A percentile compares a stretch with the other conserved stretches of the same genome.
Conservation (phyloP, 345 rosid species). For the Eucalyptus viminalis region DNA sequence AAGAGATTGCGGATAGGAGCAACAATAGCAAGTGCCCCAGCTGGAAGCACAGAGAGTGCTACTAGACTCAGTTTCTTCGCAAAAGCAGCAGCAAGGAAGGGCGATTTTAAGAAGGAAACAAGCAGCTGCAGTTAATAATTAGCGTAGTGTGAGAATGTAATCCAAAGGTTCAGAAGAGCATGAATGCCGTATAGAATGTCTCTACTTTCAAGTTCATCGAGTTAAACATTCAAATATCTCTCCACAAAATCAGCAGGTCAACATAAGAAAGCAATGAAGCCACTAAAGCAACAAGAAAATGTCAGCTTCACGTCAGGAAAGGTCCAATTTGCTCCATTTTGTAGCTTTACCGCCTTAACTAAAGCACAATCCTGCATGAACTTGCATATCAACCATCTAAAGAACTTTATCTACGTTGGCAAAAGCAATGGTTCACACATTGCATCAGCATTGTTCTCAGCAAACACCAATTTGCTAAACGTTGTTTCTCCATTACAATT, state of each 20-base stretch:
- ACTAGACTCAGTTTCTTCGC: too few species aligned
- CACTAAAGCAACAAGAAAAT: neutral
- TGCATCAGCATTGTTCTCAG: neutral
- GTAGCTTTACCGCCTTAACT: neutral
- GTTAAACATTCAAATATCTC: neutral
- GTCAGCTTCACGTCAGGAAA: neutral
- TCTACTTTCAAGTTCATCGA: neutral
- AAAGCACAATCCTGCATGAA: neutral
- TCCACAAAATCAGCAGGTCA: neutral
- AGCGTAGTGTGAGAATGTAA: too few species aligned
- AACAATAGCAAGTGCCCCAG: too few species aligned
- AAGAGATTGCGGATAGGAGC: too few species aligned
- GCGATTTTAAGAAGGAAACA: too few species aligned
- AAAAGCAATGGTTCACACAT: neutral
- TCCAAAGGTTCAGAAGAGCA: too few species aligned
- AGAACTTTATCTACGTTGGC: neutral
- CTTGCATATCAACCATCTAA: neutral
- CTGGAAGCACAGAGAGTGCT: too few species aligned
- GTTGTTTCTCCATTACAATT: neutral
- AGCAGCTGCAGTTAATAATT: too few species aligned
- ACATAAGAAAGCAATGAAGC: neutral
- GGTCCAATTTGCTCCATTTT: neutral
- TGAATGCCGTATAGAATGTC: neutral
- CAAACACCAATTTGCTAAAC: neutral
- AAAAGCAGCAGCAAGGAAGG: too few species aligned